Evolutionary conservation across 192 early-diverging fungal genomes (phyloP).

Genomic region (Coemansia sp.): DNA sequence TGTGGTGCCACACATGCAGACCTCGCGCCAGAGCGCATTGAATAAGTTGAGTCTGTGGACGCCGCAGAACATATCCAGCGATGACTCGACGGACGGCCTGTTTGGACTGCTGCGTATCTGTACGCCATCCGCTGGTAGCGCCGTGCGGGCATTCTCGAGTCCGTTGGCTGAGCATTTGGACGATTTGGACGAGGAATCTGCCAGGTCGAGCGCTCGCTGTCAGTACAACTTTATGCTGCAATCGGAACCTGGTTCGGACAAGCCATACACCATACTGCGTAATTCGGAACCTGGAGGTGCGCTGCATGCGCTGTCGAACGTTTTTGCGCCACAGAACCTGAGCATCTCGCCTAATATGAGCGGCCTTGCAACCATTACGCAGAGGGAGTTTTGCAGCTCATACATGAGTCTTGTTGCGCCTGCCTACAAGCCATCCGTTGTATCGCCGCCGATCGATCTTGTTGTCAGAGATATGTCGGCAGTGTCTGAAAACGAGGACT

Average conservation of each 20-base stretch:
- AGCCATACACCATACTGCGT: not conserved
- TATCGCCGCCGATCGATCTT: constrained; percentile 63
- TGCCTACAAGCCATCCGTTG: constrained; percentile 57
- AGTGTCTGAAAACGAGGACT: constrained; percentile 53
- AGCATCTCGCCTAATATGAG: constrained; percentile 32
- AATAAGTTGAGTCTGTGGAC: constrained; percentile 39
- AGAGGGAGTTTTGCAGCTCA: constrained; percentile 34
- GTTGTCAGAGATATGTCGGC: constrained; percentile 66
- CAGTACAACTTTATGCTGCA: constrained; percentile 26
- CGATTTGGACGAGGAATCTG: constrained; percentile 9
- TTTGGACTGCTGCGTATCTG: constrained; percentile 43
- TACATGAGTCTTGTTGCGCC: constrained; percentile 40
- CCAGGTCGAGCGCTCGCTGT: not conserved
- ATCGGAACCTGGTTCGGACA: constrained; percentile 1
- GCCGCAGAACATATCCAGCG: constrained; percentile 16
- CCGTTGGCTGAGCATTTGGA: constrained; percentile 24
- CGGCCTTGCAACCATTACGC: constrained; percentile 30
- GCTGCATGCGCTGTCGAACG: constrained; percentile 40
- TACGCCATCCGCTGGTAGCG: constrained; percentile 26
- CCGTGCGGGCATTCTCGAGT: constrained; percentile 24
- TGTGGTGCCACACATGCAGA: constrained; percentile 25
- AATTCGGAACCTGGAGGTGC: constrained; percentile 24
- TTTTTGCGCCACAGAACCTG: constrained; percentile 41
- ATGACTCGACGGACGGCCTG: constrained; percentile 11
- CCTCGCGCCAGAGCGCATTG: constrained; percentile 18